Base-by-base conservation (phyloP, 2,329 filamentous ascomycete species). In the Ophiostoma quercus region DNA sequence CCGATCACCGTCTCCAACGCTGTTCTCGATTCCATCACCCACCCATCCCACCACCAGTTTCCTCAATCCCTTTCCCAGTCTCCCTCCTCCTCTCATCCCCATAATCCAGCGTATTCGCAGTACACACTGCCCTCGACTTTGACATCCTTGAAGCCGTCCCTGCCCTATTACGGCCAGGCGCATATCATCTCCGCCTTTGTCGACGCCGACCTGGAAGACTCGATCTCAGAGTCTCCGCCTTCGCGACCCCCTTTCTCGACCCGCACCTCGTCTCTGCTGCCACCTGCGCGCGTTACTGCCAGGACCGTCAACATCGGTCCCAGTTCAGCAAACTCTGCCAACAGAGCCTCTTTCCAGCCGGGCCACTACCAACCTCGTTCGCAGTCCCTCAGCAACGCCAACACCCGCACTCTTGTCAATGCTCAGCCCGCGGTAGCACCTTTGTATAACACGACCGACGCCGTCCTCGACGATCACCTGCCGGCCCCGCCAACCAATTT, bases 241-340 rank as follows among this genome's bases (percentile, higher is more conserved):
- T 47, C 75, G 73, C 70, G 73, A 74, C 60, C 73, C 76, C 73
- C 75, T 77, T 71, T 75, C 74, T 60, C 79, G 60, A 80, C 81
- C 66, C 80, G 81, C 72, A 79, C 78, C 34, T 82, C 81, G 41
- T 83, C 82, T 63, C 77, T 83, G 68, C 76, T 82, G n/a, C 80
- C 81, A 62, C 77, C 80, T 47, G 68, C 70, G 11, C 71, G 70
- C 76, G 78, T 73, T 76, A 75, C 71, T 77, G 67, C 67, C 65
- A 68, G 68, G 62, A 67, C 54, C 32, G 65, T 67, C 4, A 22
- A 41, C 39, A 29, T 43, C 22, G 37, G 39, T 9, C 62, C 32
- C n/a, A 65, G 19, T 32, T 2, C 57, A 62, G 43, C 39, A 43
- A 41, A 66, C 65, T 66, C 65, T 66, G 39, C 57, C 65, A 22